These are phyloP conservation scores for Amesomyces nigricolor DNA, from an alignment of 2,329 filamentous ascomycete species.

Conservation along the genomic window DNA sequence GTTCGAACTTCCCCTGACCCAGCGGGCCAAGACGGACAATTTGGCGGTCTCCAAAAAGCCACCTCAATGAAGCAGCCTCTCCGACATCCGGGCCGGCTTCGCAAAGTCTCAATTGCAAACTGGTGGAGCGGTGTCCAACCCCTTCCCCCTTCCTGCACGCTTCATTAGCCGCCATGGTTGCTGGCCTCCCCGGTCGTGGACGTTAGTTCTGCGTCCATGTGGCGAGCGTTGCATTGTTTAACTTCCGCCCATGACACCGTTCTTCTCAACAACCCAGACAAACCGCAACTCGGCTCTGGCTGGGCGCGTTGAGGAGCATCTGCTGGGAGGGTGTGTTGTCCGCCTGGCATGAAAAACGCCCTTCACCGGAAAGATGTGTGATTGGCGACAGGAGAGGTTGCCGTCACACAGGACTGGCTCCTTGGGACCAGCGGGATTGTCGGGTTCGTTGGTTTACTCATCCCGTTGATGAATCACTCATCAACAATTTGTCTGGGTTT, in stretches of 20 bases:
- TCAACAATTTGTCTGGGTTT: not conserved
- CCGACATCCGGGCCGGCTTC: slow-evolving; percentile 24
- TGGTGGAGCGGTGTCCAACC: not conserved
- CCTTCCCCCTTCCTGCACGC: slow-evolving; percentile 1
- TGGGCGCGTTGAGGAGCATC: too few relatives aligned
- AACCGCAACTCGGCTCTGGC: too few relatives aligned
- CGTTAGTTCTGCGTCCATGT: not conserved
- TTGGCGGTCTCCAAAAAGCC: slow-evolving; percentile 2
- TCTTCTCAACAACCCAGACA: too few relatives aligned
- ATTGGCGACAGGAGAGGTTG: not conserved
- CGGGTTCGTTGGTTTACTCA: not conserved
- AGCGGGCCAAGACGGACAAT: slow-evolving; percentile 22
- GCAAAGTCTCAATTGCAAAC: slow-evolving; percentile 9
- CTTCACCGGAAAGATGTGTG: too few relatives aligned
- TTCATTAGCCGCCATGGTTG: slow-evolving; percentile 9
- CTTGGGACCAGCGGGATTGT: not conserved
- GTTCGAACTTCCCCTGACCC: slow-evolving; percentile 9
- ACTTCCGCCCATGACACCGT: too few relatives aligned
- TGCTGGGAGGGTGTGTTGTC: too few relatives aligned
- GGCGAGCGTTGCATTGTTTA: too few relatives aligned
- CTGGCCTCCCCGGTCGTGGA: not conserved
- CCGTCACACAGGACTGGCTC: not conserved
- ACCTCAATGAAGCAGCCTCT: slow-evolving; percentile 8
- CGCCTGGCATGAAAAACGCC: too few relatives aligned
- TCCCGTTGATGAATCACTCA: too few relatives aligned